Evolutionary conservation across 1,284 basidiomycete species (phyloP).

Genomic region (Omphalotus olearius): DNA sequence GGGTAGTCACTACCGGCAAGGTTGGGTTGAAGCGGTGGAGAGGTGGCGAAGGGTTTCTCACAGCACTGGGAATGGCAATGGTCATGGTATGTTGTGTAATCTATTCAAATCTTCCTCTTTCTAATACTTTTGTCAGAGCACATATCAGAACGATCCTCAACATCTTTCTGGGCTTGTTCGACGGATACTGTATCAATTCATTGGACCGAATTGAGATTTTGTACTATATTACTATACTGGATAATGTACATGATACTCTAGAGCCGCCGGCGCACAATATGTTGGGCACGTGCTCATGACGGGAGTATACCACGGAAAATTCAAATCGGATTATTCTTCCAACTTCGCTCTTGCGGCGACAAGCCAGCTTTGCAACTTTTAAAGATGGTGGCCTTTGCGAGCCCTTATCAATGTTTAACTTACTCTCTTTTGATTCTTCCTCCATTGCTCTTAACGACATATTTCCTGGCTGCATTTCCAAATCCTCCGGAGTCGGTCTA

Average conservation of each 20-base stretch:
- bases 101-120: background rate
- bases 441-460: conserved; percentile 51
- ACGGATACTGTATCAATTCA: conserved; percentile 86
- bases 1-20: conserved; percentile 76
- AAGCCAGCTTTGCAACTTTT: no score
- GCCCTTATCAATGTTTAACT: conserved; percentile 45
- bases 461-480: conserved; percentile 62
- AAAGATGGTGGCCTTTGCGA: conserved; percentile 1
- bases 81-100: conserved; percentile 66
- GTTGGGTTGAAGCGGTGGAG: conserved; percentile 74
- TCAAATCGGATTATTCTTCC: no score
- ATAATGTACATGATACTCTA: no score
- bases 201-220: conserved; percentile 70
- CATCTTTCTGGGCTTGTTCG: conserved; percentile 86
- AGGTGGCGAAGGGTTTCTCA: conserved; percentile 62
- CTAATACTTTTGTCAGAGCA: conserved; percentile 22
- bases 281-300: no score
- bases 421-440: conserved; percentile 56
- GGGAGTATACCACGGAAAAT: no score
- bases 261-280: no score
- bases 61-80: conserved; percentile 82
- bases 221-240: background rate
- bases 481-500: conserved; percentile 43
- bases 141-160: conserved; percentile 78
- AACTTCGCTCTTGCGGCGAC: no score